Conservation (phyloP, 2,329 filamentous ascomycete species). For the Metarhizium rileyi region DNA sequence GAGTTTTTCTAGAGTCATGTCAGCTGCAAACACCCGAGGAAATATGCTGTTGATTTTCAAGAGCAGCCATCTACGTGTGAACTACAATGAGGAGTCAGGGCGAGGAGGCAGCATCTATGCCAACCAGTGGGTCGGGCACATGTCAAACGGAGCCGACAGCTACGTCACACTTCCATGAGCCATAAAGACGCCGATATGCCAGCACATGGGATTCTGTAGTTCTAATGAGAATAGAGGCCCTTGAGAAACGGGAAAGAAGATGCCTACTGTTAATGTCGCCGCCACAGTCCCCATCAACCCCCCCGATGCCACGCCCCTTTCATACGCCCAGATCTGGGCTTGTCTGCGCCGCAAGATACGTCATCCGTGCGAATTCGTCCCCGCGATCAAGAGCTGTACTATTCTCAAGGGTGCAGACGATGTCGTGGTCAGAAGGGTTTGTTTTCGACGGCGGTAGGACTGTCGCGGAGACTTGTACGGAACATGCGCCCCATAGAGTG, state of each 20-base stretch:
- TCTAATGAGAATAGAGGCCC: too few relatives aligned
- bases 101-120: too few relatives aligned
- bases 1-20: too few relatives aligned
- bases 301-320: constrained; percentile 12
- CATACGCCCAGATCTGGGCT: constrained; percentile 16
- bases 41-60: too few relatives aligned
- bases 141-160: too few relatives aligned
- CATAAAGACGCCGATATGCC: too few relatives aligned
- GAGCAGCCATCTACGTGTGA: too few relatives aligned
- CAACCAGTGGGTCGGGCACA: too few relatives aligned
- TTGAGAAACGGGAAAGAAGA: not conserved
- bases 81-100: too few relatives aligned
- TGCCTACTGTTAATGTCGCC: constrained; percentile 9
- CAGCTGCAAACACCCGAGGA: too few relatives aligned
- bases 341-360: constrained; percentile 20
- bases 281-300: constrained; percentile 22
- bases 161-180: too few relatives aligned
- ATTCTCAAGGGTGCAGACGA: not conserved
- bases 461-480: constrained; percentile 21
- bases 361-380: constrained; percentile 19
- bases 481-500: constrained; percentile 18
- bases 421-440: constrained; percentile 13
- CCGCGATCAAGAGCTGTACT: constrained; percentile 9
- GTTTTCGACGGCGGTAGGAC: constrained; percentile 11
- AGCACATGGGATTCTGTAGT: too few relatives aligned